Percentiles rank a stretch among this genome's conserved stretches.
Conservation (phyloP, 805 yeast genomes). For the Zygoascus bituminiphila region DNA sequence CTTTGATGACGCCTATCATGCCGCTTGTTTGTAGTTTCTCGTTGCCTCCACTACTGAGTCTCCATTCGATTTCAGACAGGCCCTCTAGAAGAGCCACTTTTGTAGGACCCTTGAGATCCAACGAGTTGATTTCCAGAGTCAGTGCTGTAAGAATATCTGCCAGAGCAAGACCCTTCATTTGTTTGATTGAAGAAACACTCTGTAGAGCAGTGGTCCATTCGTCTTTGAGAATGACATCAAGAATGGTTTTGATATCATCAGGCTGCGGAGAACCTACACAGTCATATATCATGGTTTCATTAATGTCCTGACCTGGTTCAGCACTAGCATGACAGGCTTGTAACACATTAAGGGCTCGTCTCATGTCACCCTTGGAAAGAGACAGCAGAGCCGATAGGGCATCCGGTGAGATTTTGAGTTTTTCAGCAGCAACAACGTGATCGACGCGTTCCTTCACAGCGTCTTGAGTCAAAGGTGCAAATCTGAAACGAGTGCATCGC, state of each 20-base stretch:
- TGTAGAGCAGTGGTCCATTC: constrained; percentile 77
- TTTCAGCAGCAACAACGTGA: constrained; percentile 62
- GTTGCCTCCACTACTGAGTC: constrained; percentile 85
- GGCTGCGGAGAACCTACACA: constrained; percentile 97
- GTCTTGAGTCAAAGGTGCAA: constrained; percentile 63
- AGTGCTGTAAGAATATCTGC: constrained; percentile 77
- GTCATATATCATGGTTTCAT: constrained; percentile 73
- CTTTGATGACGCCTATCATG: constrained; percentile 75
- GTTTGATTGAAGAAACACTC: constrained; percentile 59
- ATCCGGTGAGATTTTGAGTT: constrained; percentile 45
- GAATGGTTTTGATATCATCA: constrained; percentile 62
- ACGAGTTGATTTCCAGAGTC: constrained; percentile 57
- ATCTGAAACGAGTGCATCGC: constrained; percentile 91
- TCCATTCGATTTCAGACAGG: constrained; percentile 81
- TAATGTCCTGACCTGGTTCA: constrained; percentile 44
- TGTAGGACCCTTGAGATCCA: constrained; percentile 55
- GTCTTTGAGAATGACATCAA: constrained; percentile 72
- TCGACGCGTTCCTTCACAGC: constrained; percentile 64
- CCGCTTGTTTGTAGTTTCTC: constrained; percentile 88
- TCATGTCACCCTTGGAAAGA: constrained; percentile 92
- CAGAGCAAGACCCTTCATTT: constrained; percentile 76
- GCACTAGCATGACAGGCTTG: constrained; percentile 90
- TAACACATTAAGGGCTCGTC: constrained; percentile 84
- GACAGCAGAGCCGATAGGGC: constrained; percentile 61
- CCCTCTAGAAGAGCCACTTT: constrained; percentile 60